Percentiles rank a stretch among this genome's conserved stretches.
phyloP scores from a whole-genome alignment of 2,329 filamentous ascomycete genomes.

The Bipolaris bicolor region DNA sequence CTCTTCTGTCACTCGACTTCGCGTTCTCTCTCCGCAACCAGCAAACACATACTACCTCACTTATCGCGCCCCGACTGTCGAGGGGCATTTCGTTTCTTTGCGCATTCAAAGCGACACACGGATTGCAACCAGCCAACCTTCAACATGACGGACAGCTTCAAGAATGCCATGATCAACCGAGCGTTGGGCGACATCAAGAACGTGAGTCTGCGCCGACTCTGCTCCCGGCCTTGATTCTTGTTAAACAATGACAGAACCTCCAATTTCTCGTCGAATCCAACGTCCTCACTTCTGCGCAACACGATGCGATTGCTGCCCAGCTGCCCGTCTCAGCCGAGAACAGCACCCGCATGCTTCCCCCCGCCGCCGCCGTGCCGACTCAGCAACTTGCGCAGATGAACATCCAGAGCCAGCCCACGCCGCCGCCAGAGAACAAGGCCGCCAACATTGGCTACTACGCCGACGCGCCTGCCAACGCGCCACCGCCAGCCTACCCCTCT shows the following conservation, averaged over 20 bases:
- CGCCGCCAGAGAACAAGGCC: slow-evolving; percentile 44
- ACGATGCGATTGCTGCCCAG: slow-evolving; percentile 74
- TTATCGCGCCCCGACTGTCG: too few species aligned
- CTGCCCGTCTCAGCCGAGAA: slow-evolving; percentile 76
- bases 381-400: slow-evolving; percentile 43
- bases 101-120: not conserved
- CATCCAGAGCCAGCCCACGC: slow-evolving; percentile 38
- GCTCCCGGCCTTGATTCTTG: not conserved
- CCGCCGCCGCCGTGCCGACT: slow-evolving; percentile 38
- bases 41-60: not conserved
- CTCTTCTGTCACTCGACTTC: slow-evolving; percentile 7
- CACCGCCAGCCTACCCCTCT: slow-evolving; percentile 54
- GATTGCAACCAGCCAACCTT: not conserved
- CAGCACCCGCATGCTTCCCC: slow-evolving; percentile 54
- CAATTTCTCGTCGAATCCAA: slow-evolving; percentile 85
- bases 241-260: slow-evolving; percentile 73
- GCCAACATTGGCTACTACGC: slow-evolving; percentile 53
- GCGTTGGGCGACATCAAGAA: slow-evolving; percentile 87
- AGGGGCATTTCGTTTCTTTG: not conserved
- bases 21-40: slow-evolving; percentile 1
- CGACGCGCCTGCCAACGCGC: slow-evolving; percentile 48
- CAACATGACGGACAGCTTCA: slow-evolving; percentile 53
- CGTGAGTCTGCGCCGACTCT: slow-evolving; percentile 56
- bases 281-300: slow-evolving; percentile 75
- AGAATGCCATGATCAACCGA: slow-evolving; percentile 73